Base-by-base conservation (phyloP, 108 stramenopile genomes). In the Skeletonema costatum region DNA sequence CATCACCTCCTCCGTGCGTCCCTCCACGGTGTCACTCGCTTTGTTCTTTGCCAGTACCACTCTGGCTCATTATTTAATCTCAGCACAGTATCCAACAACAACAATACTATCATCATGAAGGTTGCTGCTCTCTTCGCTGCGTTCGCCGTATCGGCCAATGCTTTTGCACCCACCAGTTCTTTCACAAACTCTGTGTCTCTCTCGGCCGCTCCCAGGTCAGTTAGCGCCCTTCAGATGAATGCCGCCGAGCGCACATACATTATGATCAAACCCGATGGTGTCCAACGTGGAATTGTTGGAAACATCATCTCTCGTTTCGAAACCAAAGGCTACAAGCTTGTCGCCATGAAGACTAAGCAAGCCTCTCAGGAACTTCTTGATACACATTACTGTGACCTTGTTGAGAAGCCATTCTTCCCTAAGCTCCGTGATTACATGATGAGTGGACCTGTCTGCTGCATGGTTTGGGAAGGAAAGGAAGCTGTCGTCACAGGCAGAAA, bases 381-480 rank as follows among this genome's bases (percentile, higher is more conserved):
- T 19, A 62, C 83, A 61, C 98, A 99, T 83, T 99, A 99, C 87
- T 71, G 73, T 50, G 97, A 98, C 63, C 87, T 98, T 33, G 90
- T 88, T 21, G 87, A 85, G 46, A 99, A 97, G 90, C 90, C 93
- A 50, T 99, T 99, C 93, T 99, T 99, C 77, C 90, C 90, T 30
- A 85, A 85, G 25, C 89, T 99, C 48, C 89, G 89, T 38, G 94
- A 98, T 64, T 99, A 97, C 91, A 96, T 99, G 94, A 76, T 80
- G 81, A 80, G 69, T 72, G 74, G 74, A 60, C 79, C 82, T 6
- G 78, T 77, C 16, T 65, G 72, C 21, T 88, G 90, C 84, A 98
- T 99, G 97, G 89, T 97, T 31, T 99, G 97, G 97, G 95, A 98
- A 85, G 95, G 93, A 56, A 92, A 92, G 60, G 93, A 93, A 66